Percentiles rank a stretch among this genome's conserved stretches.
These are phyloP conservation scores for Herpetomonas tarakana DNA, from an alignment of 208 protist species.

Conservation along the genomic window DNA sequence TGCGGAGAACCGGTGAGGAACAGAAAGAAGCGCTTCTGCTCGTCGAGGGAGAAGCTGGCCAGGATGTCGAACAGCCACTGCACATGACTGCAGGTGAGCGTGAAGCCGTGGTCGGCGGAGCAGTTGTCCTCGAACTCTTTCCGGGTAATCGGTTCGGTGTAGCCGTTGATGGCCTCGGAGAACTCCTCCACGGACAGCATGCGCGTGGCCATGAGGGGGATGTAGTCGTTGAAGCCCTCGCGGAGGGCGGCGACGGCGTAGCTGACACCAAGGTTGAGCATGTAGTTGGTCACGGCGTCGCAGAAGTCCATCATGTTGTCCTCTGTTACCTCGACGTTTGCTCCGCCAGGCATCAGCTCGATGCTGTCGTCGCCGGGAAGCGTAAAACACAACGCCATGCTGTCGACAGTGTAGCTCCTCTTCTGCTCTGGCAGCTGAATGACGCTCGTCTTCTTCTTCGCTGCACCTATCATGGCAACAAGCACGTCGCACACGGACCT, in stretches of 20 bases:
- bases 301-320: constrained; percentile 72
- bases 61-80: constrained; percentile 88
- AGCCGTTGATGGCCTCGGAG: constrained; percentile 51
- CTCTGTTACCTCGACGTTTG: constrained; percentile 34
- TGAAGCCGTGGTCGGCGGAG: constrained; percentile 86
- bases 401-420: constrained; percentile 36
- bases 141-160: constrained; percentile 44
- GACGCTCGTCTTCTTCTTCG: neutral
- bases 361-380: constrained; percentile 67
- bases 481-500: constrained; percentile 48
- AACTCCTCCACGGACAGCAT: constrained; percentile 72
- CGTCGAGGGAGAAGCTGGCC: constrained; percentile 53
- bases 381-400: constrained; percentile 71
- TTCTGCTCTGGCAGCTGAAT: constrained; percentile 33
- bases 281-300: constrained; percentile 46
- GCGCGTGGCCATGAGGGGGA: constrained; percentile 56
- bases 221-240: constrained; percentile 69
- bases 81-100: constrained; percentile 65
- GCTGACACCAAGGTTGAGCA: constrained; percentile 66
- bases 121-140: constrained; percentile 73
- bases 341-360: constrained; percentile 44
- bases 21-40: constrained; percentile 81
- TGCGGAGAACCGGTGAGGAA: constrained; percentile 87
- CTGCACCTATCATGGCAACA: constrained; percentile 33
- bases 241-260: constrained; percentile 50